A percentile compares a stretch with the other conserved stretches of the same genome.
phyloP scores from a whole-genome alignment of 768 basidiomycete species.

The Strobilomyces echinocephalus region DNA sequence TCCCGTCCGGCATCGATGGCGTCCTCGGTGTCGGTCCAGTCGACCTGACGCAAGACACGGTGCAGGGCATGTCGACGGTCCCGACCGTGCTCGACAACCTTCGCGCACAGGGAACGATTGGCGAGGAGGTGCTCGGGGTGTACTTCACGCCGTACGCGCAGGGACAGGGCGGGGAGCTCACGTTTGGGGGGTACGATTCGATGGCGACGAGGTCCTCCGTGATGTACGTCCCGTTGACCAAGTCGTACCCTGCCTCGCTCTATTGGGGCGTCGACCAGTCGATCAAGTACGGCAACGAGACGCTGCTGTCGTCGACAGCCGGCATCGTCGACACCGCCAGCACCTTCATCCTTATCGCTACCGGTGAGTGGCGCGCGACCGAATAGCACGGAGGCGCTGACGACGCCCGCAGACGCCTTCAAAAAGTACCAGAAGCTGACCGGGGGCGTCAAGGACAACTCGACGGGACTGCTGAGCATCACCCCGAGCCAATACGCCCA shows the following conservation, averaged over 20 bases:
- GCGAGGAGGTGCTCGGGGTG: slow-evolving; percentile 27
- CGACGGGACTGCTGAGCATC: background rate
- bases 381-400: background rate
- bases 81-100: slow-evolving; percentile 37
- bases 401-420: background rate
- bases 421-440: background rate
- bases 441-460: background rate
- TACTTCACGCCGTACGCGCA: slow-evolving; percentile 26
- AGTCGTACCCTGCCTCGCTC: slow-evolving; percentile 14
- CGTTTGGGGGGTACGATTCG: slow-evolving; percentile 17
- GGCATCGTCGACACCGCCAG: slow-evolving; percentile 29
- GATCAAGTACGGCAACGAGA: slow-evolving; percentile 23
- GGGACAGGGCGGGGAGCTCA: slow-evolving; percentile 15
- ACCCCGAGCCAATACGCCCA: background rate
- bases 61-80: slow-evolving; percentile 10
- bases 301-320: slow-evolving; percentile 21
- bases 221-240: slow-evolving; percentile 24
- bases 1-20: slow-evolving; percentile 28
- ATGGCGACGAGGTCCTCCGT: slow-evolving; percentile 10
- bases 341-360: background rate
- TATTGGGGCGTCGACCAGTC: slow-evolving; percentile 33
- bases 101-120: slow-evolving; percentile 26
- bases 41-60: slow-evolving; percentile 25
- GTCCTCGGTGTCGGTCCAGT: slow-evolving; percentile 31
- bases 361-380: slow-evolving; percentile 8